Evolutionary conservation across 306 rosid species (phyloP), one percentile per base, ranked within the genome.

Genomic region (Ormosia emarginata): DNA sequence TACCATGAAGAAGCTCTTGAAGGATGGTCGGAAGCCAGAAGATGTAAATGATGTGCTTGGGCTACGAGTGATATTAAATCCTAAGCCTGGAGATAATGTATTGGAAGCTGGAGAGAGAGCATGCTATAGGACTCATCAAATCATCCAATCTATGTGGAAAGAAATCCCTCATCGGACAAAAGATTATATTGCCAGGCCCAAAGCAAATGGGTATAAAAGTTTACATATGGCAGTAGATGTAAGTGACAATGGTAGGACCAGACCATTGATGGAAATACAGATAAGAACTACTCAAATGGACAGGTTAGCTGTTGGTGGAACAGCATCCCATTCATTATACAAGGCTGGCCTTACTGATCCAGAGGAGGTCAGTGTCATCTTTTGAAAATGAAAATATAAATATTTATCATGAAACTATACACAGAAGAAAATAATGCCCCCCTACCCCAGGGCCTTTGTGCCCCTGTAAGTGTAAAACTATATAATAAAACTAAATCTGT

Each of bases 221-320:
- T 82, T 93, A 65, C 99, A 95, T 77, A 89, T 95, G 98, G 94
- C 93, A 24, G 99, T 93, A 37, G 93, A 95, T 86, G 96, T 92
- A 56, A 93, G 95, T 74, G 92, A 91, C 4, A 30, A 78, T 77
- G 89, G 87, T 11, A 81, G 81, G 90, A 88, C 73, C 33, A 85
- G 94, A 17, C 99, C 97, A 0, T 78, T 86, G 40, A 95, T 95
- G 99, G 99, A 95, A 88, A 81, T 95, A 81, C 99, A 95, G 56
- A 91, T 95, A 69, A 86, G 97, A 86, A 93, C 98, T n/a, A 78
- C 88, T 1, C 90, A 91, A 84, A 93, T 95, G 99, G 94, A 95
- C 79, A 79, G 83, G 81, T 74, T 84, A 80, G 98, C 99, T 52
- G 91, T 80, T 68, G 93, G 89, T 69, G 99, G 99, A 55, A 79